Evolutionary conservation across 345 rosid species (phyloP).

Genomic region (Pistacia integerrima): DNA sequence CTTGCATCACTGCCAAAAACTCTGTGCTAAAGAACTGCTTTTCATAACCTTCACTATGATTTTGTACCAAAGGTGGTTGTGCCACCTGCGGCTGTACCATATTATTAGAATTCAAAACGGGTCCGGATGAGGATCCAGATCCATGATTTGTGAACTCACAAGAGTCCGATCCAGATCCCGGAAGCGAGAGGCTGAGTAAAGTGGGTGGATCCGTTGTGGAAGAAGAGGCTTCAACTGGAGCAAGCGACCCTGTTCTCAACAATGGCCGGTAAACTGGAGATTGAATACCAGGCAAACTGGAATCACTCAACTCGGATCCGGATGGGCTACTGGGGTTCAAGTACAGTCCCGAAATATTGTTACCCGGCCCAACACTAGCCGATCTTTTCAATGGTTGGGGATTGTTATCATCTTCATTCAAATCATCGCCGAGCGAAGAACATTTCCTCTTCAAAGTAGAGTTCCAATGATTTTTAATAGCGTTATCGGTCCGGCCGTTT

Average conservation of each 20-base stretch:
- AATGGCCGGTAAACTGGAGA: constrained; percentile 47
- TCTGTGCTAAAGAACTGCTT: constrained; percentile 61
- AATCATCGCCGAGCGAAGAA: constrained; percentile 38
- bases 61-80: constrained; percentile 8
- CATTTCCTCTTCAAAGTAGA: constrained; percentile 76
- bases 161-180: constrained; percentile 63
- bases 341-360: constrained; percentile 43
- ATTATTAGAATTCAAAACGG: constrained; percentile 10
- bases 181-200: constrained; percentile 62
- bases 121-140: constrained; percentile 17
- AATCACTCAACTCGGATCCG: constrained; percentile 74
- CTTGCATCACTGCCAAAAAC: constrained; percentile 69
- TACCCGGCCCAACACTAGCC: constrained; percentile 56
- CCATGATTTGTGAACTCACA: constrained; percentile 29
- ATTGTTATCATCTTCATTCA: constrained; percentile 25
- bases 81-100: constrained; percentile 13
- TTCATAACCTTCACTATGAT: constrained; percentile 29
- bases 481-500: constrained; percentile 80
- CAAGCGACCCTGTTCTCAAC: constrained; percentile 37
- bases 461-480: constrained; percentile 86
- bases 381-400: constrained; percentile 65
- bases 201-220: constrained; percentile 55
- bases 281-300: constrained; percentile 46
- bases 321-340: constrained; percentile 64
- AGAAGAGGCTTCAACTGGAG: constrained; percentile 41